Percentiles rank a stretch among this genome's conserved stretches.
Evolutionary conservation across 805 yeast genomes (phyloP).

Genomic region (Groenewaldozyma tartarivorans): DNA sequence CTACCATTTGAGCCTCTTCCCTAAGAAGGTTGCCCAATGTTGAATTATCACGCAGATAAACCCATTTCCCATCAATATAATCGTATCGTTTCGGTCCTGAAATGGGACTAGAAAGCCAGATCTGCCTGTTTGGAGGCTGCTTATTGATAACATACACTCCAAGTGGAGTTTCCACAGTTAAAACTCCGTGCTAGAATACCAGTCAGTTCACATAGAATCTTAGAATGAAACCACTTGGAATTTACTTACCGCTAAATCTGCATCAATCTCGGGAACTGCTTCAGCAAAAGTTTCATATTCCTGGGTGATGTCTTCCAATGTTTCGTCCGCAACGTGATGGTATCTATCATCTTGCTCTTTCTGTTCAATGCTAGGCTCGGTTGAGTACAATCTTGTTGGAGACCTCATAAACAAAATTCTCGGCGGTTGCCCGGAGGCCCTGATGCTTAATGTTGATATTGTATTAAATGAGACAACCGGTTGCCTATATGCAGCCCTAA

Average conservation of each 20-base stretch:
- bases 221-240: background rate
- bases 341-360: no score
- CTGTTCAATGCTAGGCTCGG: no score
- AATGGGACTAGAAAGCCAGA: constrained; percentile 90
- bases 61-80: constrained; percentile 65
- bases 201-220: background rate
- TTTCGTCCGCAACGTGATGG: constrained; percentile 53
- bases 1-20: constrained; percentile 37
- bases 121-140: constrained; percentile 95
- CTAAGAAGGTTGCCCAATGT: constrained; percentile 41
- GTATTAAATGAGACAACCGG: no score
- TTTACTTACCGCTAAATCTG: constrained; percentile 50
- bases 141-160: constrained; percentile 92
- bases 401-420: no score
- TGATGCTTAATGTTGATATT: no score
- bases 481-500: no score
- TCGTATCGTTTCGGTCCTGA: constrained; percentile 89
- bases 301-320: constrained; percentile 59
- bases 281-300: constrained; percentile 63
- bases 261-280: constrained; percentile 51
- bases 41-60: constrained; percentile 58
- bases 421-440: no score
- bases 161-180: constrained; percentile 59
- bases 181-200: constrained; percentile 61
- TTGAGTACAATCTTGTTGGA: no score